Evolutionary conservation across 805 yeast genomes (phyloP).

Genomic region (Jamesozyma lodderae): DNA sequence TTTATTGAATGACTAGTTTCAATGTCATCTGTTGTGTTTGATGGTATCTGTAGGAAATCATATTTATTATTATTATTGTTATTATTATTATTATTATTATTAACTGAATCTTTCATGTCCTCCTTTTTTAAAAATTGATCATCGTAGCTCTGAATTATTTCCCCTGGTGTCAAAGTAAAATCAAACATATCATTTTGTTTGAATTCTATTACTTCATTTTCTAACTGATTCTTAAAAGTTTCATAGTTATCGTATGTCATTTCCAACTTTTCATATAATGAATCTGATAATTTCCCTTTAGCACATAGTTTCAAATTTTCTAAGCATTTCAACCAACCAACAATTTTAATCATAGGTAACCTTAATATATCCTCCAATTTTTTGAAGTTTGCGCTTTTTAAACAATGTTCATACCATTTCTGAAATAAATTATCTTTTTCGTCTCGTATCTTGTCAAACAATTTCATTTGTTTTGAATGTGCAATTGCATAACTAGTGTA

Average conservation of each 20-base stretch:
- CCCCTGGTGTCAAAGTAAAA: conserved; percentile 22
- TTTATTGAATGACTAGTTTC: no score
- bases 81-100: not conserved
- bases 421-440: conserved; percentile 13
- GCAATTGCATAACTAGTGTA: conserved; percentile 29
- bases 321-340: conserved; percentile 17
- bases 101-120: not conserved
- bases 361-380: conserved; percentile 27
- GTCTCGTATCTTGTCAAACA: conserved; percentile 15
- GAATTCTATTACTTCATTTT: conserved; percentile 15
- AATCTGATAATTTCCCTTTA: not conserved
- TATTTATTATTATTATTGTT: no score
- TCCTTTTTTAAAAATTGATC: not conserved
- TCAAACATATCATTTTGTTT: conserved; percentile 14
- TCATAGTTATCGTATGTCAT: conserved; percentile 8
- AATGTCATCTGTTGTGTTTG: no score
- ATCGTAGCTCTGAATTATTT: conserved; percentile 23
- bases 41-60: no score
- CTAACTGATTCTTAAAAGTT: conserved; percentile 11
- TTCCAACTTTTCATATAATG: conserved; percentile 1
- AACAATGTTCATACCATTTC: conserved; percentile 32
- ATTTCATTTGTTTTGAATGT: conserved; percentile 26
- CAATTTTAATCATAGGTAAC: conserved; percentile 28
- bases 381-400: conserved; percentile 20
- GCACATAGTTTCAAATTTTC: conserved; percentile 2